Evolutionary conservation across 495 filamentous ascomycete species (phyloP).

Genomic region (Xylaria cubensis): DNA sequence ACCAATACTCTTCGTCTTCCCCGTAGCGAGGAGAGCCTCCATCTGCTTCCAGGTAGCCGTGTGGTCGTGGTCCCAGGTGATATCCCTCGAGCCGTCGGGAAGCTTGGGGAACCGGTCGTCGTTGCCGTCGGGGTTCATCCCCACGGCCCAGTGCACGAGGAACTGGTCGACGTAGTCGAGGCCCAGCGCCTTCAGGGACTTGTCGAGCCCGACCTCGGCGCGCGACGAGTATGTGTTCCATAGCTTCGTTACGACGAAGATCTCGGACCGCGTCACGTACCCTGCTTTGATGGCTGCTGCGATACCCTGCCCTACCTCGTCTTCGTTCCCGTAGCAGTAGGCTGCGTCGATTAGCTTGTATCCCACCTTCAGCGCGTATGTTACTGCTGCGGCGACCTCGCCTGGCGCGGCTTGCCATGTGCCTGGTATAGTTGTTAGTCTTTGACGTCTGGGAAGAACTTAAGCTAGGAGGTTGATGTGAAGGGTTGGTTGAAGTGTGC

Average conservation of each 20-base stretch:
- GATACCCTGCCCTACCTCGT: conserved; percentile 62
- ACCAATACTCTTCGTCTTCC: conserved; percentile 78
- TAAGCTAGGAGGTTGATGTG: background rate
- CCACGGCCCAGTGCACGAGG: conserved; percentile 81
- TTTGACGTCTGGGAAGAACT: background rate
- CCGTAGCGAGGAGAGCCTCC: conserved; percentile 71
- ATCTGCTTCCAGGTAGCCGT: conserved; percentile 80
- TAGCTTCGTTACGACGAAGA: conserved; percentile 85
- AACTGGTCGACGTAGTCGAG: conserved; percentile 85
- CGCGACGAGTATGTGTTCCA: conserved; percentile 80
- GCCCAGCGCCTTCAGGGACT: conserved; percentile 72
- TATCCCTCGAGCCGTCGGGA: conserved; percentile 71
- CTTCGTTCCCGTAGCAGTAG: conserved; percentile 67
- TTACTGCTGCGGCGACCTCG: conserved; percentile 60
- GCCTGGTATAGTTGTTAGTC: conserved; percentile 47
- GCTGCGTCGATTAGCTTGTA: conserved; percentile 69
- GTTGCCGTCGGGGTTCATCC: conserved; percentile 82
- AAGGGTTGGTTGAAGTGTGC: background rate
- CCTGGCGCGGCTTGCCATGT: conserved; percentile 79
- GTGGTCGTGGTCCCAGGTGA: conserved; percentile 68
- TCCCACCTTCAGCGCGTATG: conserved; percentile 63
- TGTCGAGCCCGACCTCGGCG: conserved; percentile 70
- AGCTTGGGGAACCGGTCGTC: conserved; percentile 78
- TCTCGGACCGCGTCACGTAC: conserved; percentile 72
- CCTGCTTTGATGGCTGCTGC: conserved; percentile 69